A percentile compares a stretch with the other conserved stretches of the same genome.
phyloP scores from a whole-genome alignment of 2,329 filamentous ascomycete genomes.

The Pseudodiploospora longispora region DNA sequence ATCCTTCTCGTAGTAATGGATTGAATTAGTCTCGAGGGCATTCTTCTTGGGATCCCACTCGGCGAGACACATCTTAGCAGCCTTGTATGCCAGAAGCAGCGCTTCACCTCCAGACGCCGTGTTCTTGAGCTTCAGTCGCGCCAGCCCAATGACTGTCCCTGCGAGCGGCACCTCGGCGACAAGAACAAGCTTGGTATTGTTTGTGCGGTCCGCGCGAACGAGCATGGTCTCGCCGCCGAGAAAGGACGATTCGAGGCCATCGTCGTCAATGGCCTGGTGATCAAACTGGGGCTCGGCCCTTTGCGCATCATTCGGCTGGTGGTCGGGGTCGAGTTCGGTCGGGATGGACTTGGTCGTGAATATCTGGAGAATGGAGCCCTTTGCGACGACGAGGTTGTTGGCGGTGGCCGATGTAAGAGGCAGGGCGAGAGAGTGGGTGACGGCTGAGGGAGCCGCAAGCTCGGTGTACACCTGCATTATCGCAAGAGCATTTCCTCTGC shows the following conservation, averaged over 20 bases:
- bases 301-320: conserved; percentile 25
- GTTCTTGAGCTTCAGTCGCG: conserved; percentile 62
- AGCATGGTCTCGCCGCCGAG: conserved; percentile 55
- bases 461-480: conserved; percentile 97
- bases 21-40: conserved; percentile 78
- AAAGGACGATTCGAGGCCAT: conserved; percentile 59
- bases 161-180: conserved; percentile 76
- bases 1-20: conserved; percentile 97
- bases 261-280: conserved; percentile 48
- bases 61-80: conserved; percentile 86
- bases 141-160: conserved; percentile 77
- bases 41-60: conserved; percentile 85
- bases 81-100: conserved; percentile 74
- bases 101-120: conserved; percentile 77
- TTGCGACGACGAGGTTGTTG: conserved; percentile 83
- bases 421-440: conserved; percentile 76
- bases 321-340: conserved; percentile 49
- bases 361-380: conserved; percentile 86
- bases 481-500: conserved; percentile 27
- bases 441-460: conserved; percentile 85
- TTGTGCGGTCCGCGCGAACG: conserved; percentile 53
- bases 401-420: conserved; percentile 69
- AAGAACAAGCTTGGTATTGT: conserved; percentile 71
- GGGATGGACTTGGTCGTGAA: conserved; percentile 66
- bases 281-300: conserved; percentile 42